Evolutionary conservation across 164 flowering plant genomes (phyloP).

Genomic region (Chimonanthus salicifolius): DNA sequence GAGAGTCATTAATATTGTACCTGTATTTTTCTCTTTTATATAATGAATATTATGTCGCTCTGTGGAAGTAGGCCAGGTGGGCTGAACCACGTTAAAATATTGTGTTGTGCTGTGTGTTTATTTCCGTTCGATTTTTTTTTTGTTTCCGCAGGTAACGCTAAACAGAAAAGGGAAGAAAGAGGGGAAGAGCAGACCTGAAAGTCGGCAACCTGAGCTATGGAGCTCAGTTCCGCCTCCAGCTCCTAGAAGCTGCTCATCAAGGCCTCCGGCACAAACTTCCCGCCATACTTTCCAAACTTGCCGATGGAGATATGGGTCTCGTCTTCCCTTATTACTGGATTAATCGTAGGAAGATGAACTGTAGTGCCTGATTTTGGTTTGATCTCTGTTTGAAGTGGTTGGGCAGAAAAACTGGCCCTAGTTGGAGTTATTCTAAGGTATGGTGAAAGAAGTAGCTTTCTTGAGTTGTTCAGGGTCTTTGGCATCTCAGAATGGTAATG

Average conservation of each 20-base stretch:
- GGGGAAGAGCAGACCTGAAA: conserved; percentile 15
- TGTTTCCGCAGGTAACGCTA: too few species aligned
- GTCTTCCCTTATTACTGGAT: background rate
- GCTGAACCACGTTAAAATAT: too few species aligned
- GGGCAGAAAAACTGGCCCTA: background rate
- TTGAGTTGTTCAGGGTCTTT: background rate
- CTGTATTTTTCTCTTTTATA: too few species aligned
- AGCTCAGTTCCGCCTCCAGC: conserved; percentile 38
- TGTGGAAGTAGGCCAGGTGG: too few species aligned
- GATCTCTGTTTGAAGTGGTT: background rate
- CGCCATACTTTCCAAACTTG: conserved; percentile 48
- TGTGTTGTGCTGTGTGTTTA: too few species aligned
- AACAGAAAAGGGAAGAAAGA: too few species aligned
- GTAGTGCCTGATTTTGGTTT: background rate
- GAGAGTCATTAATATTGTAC: too few species aligned
- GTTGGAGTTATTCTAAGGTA: background rate
- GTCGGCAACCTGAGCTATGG: conserved; percentile 2
- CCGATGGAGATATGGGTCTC: conserved; percentile 2
- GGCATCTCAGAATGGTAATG: background rate
- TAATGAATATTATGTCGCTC: too few species aligned
- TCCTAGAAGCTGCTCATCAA: conserved; percentile 26
- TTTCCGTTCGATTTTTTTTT: too few species aligned
- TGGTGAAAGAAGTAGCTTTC: background rate
- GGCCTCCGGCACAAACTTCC: conserved; percentile 47
- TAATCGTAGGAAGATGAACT: background rate